phyloP scores from a whole-genome alignment of 31 red algal genomes.

The Odonthalia washingtoniensis region DNA sequence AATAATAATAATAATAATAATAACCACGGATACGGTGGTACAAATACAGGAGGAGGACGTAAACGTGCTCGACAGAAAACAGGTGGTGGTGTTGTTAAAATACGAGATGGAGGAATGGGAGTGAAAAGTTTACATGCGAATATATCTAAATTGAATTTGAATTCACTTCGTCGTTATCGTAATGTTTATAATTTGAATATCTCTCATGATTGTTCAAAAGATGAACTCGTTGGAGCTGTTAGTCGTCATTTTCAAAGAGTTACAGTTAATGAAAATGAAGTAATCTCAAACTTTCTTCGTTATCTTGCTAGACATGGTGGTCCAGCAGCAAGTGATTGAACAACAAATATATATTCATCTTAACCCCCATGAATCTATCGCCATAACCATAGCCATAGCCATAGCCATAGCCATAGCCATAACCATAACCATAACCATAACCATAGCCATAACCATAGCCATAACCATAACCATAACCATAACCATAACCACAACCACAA shows the following conservation, averaged over 20 bases:
- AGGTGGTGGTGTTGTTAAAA: conserved; percentile 35
- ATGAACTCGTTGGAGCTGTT: conserved; percentile 84
- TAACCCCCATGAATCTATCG: too few species aligned
- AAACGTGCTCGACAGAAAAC: not conserved
- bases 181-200: conserved; percentile 75
- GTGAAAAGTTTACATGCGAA: conserved; percentile 36
- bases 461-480: too few species aligned
- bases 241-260: conserved; percentile 79
- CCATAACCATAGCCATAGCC: too few species aligned
- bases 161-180: conserved; percentile 75
- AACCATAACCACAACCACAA: too few species aligned
- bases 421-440: too few species aligned
- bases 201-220: conserved; percentile 68
- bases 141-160: conserved; percentile 72
- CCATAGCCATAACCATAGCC: too few species aligned
- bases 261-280: conserved; percentile 79
- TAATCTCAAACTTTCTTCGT: conserved; percentile 80
- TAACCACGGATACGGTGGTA: too few species aligned
- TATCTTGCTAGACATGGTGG: conserved; percentile 48
- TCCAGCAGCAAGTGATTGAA: conserved; percentile 39
- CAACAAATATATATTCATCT: too few species aligned
- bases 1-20: too few species aligned
- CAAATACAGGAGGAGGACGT: too few species aligned
- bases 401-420: too few species aligned
- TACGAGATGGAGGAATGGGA: not conserved